Base-by-base conservation (phyloP, 768 basidiomycete genomes). In the Dioszegia hungarica region DNA sequence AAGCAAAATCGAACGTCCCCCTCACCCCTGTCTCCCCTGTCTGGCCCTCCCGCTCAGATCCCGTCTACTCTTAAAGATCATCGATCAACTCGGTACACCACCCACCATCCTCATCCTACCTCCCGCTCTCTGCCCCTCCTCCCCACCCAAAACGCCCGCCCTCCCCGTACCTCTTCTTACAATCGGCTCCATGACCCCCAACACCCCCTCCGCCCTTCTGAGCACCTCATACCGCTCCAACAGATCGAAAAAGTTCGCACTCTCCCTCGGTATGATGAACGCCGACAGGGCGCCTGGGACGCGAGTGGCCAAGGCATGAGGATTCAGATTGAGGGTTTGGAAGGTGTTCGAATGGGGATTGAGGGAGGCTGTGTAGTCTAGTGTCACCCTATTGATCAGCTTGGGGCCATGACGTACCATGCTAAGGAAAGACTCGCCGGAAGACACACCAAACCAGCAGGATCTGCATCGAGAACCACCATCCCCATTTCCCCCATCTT, bases 381-480 rank as follows among this genome's bases (percentile, higher is more conserved):
- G 53, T 4, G 70, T 72, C 27, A 68, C 54, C 40, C 70, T 70
- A 33, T 1, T 5, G 1, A 40, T 46, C 45, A 48, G 54, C 44
- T 19, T n/a, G n/a, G 17, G 17, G 24, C 17, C 19, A 34, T 46
- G 24, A 25, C 19, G 38, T 4, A 47, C 10, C n/a, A 4, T 15
- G 14, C 11, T 28, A 4, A 10, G 34, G 9, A 22, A 10, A 4
- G 48, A 62, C 69, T 57, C 33, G 67, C 69, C 66, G 27, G 57
- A 72, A 68, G 1, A 72, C 70, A 50, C 70, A 61, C 67, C 67
- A 72, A 2, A 72, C 10, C 34, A 72, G 31, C 24, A 68, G 4
- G 9, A 68, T 31, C 59, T 72, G 67, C 43, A 72, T 39, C 11
- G 43, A 27, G 1, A 66, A 31, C 67, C 70, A 72, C 57, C 62